Evolutionary conservation across 2,329 filamentous ascomycete species (phyloP), one percentile per base, ranked within the genome.

Genomic region (Aspergillus sclerotialis): DNA sequence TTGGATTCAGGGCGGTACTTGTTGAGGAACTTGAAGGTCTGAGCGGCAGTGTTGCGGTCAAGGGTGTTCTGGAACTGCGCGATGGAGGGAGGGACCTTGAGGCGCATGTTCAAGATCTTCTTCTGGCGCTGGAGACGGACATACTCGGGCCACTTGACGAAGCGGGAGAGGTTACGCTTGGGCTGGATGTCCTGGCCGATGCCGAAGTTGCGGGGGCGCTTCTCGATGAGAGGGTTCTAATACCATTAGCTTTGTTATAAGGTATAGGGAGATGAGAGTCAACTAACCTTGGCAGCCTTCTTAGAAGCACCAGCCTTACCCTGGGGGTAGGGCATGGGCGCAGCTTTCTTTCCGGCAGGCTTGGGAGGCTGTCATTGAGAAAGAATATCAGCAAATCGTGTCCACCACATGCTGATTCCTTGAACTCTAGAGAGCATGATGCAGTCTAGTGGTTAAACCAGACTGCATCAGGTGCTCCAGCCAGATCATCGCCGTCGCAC

Each of bases 341-440:
- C 92, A 73, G 86, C 82, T 80, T 95, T 96, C 85, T 95, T 96
- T 78, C 88, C 88, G n/a, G n/a, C n/a, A 62, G 67, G 61, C 77
- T 96, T 98, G 68, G 90, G 85, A 84, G 92, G 87, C 92, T 96
- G 76, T 96, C 89, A 96, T 96, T 92, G 90, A 96, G 90, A 87
- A 45, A 92, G 84, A 94, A 87, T 82, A 86, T 64, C 84, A 95
- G 88, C 83, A 68, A 70, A 75, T 70, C 77, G 75, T 79, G 78
- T 81, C 77, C 82, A 82, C 75, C 76, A 80, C 79, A 48, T 55
- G 56, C 73, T 75, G 68, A 64, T 87, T 84, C 80, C 82, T 79
- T 83, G 71, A 84, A 83, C 87, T 94, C 87, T 93, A 93, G 72
- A 82, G 86, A 92, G 83, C 69, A 43, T 48, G 67, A 61, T 50